Percentiles rank a stretch among this genome's conserved stretches.
Conservation (phyloP, 2,329 filamentous ascomycete species). For the Lojkania enalia region DNA sequence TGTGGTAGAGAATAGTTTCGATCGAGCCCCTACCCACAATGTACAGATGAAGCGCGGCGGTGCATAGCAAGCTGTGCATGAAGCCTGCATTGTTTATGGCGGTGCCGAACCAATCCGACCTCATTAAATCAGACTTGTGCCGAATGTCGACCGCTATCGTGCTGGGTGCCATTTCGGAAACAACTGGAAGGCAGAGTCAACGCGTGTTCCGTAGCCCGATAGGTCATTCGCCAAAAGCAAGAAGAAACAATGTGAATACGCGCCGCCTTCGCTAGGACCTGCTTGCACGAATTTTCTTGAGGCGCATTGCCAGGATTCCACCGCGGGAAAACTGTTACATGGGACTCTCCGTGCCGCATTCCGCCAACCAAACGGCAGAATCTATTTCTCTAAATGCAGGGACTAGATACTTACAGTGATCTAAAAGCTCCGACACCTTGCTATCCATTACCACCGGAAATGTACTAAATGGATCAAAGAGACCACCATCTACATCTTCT, state of each 20-base stretch:
- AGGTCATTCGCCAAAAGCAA: too few species aligned
- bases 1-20: constrained; percentile 38
- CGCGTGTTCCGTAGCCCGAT: constrained; percentile 1
- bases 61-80: constrained; percentile 45
- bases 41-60: constrained; percentile 39
- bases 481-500: constrained; percentile 29
- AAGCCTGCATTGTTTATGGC: constrained; percentile 41
- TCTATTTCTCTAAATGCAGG: constrained; percentile 16
- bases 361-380: constrained; percentile 14
- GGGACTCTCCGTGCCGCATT: constrained; percentile 7
- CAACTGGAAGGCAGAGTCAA: constrained; percentile 32
- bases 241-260: not conserved
- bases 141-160: constrained; percentile 44
- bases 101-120: constrained; percentile 42
- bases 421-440: constrained; percentile 35
- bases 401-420: constrained; percentile 39
- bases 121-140: constrained; percentile 39
- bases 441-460: constrained; percentile 32
- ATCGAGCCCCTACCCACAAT: constrained; percentile 36
- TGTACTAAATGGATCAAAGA: constrained; percentile 40
- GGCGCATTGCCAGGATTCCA: constrained; percentile 8
- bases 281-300: not conserved
- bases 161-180: constrained; percentile 40
- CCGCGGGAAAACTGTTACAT: not conserved
- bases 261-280: constrained; percentile 1